Conservation (phyloP, 1,284 basidiomycete species). For the Rhodotorula sp. region DNA sequence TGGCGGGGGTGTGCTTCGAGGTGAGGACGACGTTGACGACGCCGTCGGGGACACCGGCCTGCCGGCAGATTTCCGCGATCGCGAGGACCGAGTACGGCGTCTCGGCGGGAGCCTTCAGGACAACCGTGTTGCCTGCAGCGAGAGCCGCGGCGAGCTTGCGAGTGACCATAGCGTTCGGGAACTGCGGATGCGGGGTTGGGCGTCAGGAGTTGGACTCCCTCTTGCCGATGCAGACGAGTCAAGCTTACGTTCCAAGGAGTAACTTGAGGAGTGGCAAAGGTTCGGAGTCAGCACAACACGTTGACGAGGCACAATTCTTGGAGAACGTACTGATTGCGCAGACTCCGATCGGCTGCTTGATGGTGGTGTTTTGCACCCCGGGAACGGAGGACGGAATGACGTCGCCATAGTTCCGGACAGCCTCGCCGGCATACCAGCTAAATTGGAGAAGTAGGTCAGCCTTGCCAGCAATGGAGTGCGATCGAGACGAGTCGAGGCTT, state of each 20-base stretch:
- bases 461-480: too few relatives aligned
- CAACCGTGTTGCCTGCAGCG: conserved; percentile 85
- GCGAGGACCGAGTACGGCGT: conserved; percentile 93
- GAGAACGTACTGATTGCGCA: conserved; percentile 44
- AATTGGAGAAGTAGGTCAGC: too few relatives aligned
- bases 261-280: conserved; percentile 5
- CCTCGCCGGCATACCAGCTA: conserved; percentile 78
- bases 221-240: background rate
- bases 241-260: conserved; percentile 38
- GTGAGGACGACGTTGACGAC: conserved; percentile 94
- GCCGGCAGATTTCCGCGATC: conserved; percentile 63
- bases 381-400: conserved; percentile 76
- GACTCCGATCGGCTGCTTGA: conserved; percentile 65
- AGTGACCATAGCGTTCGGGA: conserved; percentile 91
- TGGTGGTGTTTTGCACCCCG: conserved; percentile 77
- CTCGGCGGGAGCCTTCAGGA: conserved; percentile 92
- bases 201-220: background rate
- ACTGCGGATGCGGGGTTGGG: conserved; percentile 47
- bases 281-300: background rate
- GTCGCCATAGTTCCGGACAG: conserved; percentile 68
- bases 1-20: conserved; percentile 68
- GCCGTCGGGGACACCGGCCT: conserved; percentile 89
- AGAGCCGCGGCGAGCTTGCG: conserved; percentile 85
- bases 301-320: too few relatives aligned
- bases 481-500: background rate